Base-by-base conservation (phyloP, 352 stramenopile genomes). In the Saprolegnia diclina region DNA sequence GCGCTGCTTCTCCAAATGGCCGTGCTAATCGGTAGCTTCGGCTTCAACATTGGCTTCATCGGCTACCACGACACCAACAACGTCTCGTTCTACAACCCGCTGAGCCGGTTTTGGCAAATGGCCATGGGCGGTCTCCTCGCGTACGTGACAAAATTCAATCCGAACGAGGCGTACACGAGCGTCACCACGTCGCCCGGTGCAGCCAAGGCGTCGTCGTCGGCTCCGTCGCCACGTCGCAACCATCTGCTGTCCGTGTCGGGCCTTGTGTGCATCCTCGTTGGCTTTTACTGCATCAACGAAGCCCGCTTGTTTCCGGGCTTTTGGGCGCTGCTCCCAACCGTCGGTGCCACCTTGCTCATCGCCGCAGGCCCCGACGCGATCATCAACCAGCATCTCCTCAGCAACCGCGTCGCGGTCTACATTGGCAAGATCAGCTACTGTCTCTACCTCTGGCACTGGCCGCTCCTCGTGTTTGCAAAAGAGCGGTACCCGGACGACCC, bases 381-480 rank as follows among this genome's bases (percentile, higher is more conserved):
- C 19, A 4, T 71, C 46, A 71, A 71, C 32, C 3, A 4, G 22
- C 22, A 13, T 35, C 52, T 71, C 13, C 55, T 71, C 16, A 52
- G 46, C 16, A 24, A 18, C 26, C 21, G 10, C 16, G 22, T 37
- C 24, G 13, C 46, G 2, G 55, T 64, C 13, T 71, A 65, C 55
- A 65, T 71, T 45, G 64, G 64, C 44, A 71, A 71, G 38, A 71
- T 71, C 50, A 65, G 46, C 19, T 71, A 71, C 46, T 21, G 16
- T 13, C 37, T 71, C 11, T 71, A 71, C 64, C 64, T 71, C 18
- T 71, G 64, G 64, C 64, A 71, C 32, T 71, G 64, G 64, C 64
- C 64, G 10, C 42, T 71, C 10, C 55, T 71, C 40, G 64, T 71
- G 14, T 71, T 71, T 52, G 50, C 64, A 3, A 71, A 65, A 37